Conservation (phyloP, 148 eudicot genomes). For the Rhododendron griersonianum region DNA sequence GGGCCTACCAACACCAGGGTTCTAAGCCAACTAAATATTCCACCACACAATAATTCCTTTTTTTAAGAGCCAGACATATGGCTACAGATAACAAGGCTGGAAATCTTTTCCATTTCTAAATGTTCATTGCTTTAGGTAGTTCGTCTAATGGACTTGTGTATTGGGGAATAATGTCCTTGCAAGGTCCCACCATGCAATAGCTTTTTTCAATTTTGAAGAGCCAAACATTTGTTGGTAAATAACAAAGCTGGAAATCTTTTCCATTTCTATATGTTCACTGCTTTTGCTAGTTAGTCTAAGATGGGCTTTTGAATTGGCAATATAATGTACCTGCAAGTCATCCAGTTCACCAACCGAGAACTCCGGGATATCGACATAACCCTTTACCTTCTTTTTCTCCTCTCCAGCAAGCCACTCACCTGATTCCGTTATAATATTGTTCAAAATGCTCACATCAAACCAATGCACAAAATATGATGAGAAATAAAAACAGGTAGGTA, state of each 20-base stretch:
- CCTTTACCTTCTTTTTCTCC: slow-evolving; percentile 66
- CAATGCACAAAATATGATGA: background rate
- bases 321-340: slow-evolving; percentile 69
- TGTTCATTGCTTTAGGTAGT: background rate
- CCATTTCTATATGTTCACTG: background rate
- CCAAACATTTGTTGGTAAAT: background rate
- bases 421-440: slow-evolving; percentile 19
- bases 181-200: slow-evolving; percentile 29
- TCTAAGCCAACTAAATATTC: background rate
- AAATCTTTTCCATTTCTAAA: background rate
- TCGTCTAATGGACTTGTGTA: background rate
- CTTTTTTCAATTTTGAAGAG: background rate
- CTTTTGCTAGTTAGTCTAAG: background rate
- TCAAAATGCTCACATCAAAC: background rate
- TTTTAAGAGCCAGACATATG: background rate
- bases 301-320: background rate
- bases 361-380: slow-evolving; percentile 61
- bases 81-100: background rate
- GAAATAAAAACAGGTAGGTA: background rate
- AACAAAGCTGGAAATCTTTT: background rate
- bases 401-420: slow-evolving; percentile 85
- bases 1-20: background rate
- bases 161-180: slow-evolving; percentile 43
- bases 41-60: background rate
- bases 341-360: slow-evolving; percentile 92